Base-by-base conservation (phyloP, 2,329 filamentous ascomycete species). In the Fusarium abutilonis region DNA sequence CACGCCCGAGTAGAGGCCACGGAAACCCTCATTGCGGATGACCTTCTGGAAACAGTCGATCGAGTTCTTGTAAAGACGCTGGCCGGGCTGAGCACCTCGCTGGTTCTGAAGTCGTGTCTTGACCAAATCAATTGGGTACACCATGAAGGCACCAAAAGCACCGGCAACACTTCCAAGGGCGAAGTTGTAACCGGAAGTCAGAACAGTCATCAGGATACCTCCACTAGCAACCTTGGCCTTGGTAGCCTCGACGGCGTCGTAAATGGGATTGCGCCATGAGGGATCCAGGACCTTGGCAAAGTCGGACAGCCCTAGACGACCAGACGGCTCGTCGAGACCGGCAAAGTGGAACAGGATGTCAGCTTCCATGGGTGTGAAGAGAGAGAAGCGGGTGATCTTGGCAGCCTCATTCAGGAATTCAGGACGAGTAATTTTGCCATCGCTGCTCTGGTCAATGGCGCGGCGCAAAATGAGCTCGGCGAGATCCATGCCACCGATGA, bases 71-170 rank as follows among this genome's bases (percentile, higher is more conserved):
- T 99, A 99, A 60, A 98, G 79, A 60, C 90, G 83, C 76, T 97
- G 89, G 54, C 95, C 95, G 1, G 93, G 92, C 46, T 89, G 86
- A 5, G 86, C 86, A 47, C 87, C 88, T 67, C 95, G 87, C 82
- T 99, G 95, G 80, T 99, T 99, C 79, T 99, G 95, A 88, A 99
- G 91, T 60, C 95, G 89, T 2, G 95, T 99, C 86, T 99, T 99
- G 76, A 99, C 95, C 60, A 99, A 81, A 80, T 99, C 95, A 73
- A 99, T 98, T 21, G 95, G 95, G 76, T 99, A 99, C 50, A 99
- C 95, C 92, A 99, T 97, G 76, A 99, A 98, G 11, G 95, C 95
- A 75, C 95, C 95, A 74, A 99, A 99, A 9, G 95, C 95, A 78
- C 95, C 95, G 8, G 95, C 95, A 68, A 97, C 68, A 74, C 91